A percentile compares a stretch with the other conserved stretches of the same genome.
Conservation (phyloP, 805 yeast genomes). For the Sugiyamaella marilandica region DNA sequence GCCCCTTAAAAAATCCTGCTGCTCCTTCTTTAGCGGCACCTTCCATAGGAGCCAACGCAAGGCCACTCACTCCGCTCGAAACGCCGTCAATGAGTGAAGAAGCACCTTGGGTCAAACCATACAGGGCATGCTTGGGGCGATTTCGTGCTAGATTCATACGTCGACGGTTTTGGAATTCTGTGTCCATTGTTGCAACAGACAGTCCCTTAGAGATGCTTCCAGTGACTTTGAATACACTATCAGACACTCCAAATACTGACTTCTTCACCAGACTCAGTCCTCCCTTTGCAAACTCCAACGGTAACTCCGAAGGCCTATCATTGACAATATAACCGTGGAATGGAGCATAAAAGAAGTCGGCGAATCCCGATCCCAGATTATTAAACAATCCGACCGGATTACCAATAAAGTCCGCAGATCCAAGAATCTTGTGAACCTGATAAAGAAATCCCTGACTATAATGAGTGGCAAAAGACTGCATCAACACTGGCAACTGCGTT, state of each 20-base stretch:
- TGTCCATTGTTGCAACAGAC: constrained; percentile 84
- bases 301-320: constrained; percentile 93
- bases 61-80: constrained; percentile 82
- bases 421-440: constrained; percentile 86
- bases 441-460: constrained; percentile 89
- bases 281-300: constrained; percentile 94
- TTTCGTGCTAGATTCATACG: constrained; percentile 60
- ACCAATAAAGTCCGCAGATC: constrained; percentile 94
- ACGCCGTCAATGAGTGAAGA: constrained; percentile 81
- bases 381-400: constrained; percentile 97
- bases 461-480: constrained; percentile 71
- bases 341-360: constrained; percentile 96
- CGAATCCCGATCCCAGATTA: constrained; percentile 87
- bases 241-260: constrained; percentile 91
- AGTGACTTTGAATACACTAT: constrained; percentile 86
- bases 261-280: constrained; percentile 90
- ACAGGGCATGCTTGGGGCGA: constrained; percentile 76
- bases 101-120: constrained; percentile 82
- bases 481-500: constrained; percentile 71
- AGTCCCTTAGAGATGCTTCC: constrained; percentile 94
- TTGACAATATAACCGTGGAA: constrained; percentile 92
- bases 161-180: constrained; percentile 75
- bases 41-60: constrained; percentile 84
- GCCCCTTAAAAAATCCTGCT: constrained; percentile 84
- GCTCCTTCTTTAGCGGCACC: constrained; percentile 91